Base-by-base conservation (phyloP, 208 protist species). In the Wallacemonas collosoma region DNA sequence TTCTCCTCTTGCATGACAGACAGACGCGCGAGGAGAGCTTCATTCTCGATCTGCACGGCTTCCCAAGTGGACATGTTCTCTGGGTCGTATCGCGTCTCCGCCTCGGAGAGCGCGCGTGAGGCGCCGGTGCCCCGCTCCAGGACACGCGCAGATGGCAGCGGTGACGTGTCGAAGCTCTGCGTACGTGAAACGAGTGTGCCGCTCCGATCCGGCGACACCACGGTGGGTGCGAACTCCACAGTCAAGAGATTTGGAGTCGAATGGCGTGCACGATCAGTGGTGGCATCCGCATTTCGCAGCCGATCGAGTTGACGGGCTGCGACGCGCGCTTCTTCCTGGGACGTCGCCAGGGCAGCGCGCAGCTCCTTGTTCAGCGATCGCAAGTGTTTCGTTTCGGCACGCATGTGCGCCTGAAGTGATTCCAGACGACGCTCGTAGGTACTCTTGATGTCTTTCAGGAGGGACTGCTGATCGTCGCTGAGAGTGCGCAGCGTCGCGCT, bases 361-460 rank as follows among this genome's bases (percentile, higher is more conserved):
- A 95, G 80, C 63, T 92, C 85, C 61, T 81, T 75, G 66, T 88
- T 89, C 62, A 88, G 81, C 11, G 63, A 60, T n/a, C 85, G 73
- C 55, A 90, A 62, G 64, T 89, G 85, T 63, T 77, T 83, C 51
- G 81, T 54, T 68, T 90, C 85, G 5, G 76, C 80, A 44, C 71
- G 72, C 64, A 76, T 72, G 50, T 83, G 72, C 41, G 81, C 73
- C 39, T 90, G 82, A 14, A 76, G 53, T 14, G 82, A 56, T 15
- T 88, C 81, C 14, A 93, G 8, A 39, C 78, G 77, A 12, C 75
- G 80, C 41, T 88, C 83, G 36, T 83, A 88, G 39, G 75, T 83
- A 5, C 61, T 51, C 56, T 77, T 76, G 54, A 88, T 55, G 57
- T 88, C 83, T 54, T 81, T 68, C 47, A 87, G 2, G 26, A 69